phyloP scores from a whole-genome alignment of 2,329 filamentous ascomycete species.

The Monosporascus sp. region DNA sequence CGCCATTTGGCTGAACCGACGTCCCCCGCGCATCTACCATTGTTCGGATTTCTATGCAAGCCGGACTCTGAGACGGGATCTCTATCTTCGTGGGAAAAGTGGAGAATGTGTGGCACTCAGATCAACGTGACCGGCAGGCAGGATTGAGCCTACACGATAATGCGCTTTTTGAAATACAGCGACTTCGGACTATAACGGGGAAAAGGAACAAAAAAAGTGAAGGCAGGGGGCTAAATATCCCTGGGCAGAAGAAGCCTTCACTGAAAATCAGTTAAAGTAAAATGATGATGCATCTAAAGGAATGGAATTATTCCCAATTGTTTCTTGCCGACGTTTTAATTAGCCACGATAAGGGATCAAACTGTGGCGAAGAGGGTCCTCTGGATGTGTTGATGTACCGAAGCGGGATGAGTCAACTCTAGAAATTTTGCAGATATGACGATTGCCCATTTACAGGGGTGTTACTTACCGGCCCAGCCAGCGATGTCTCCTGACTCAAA shows the following conservation, averaged over 20 bases:
- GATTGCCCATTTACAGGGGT: not conserved
- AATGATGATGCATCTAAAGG: no score
- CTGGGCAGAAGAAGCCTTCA: not conserved
- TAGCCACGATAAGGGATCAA: no score
- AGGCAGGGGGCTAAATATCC: not conserved
- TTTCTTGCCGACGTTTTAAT: no score
- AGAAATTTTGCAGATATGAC: not conserved
- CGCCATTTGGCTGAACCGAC: slow-evolving; percentile 2
- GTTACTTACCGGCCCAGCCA: not conserved
- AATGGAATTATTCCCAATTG: no score
- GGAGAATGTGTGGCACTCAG: not conserved
- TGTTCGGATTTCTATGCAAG: not conserved
- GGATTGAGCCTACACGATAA: not conserved
- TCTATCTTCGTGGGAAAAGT: not conserved
- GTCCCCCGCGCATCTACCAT: slow-evolving; percentile 14
- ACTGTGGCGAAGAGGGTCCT: not conserved
- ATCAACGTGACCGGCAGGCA: not conserved
- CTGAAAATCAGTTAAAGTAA: no score
- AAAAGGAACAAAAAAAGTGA: slow-evolving; percentile 11
- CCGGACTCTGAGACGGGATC: not conserved
- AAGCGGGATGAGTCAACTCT: not conserved
- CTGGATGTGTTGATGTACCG: not conserved
- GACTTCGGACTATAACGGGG: slow-evolving; percentile 27
- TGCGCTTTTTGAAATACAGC: slow-evolving; percentile 47
- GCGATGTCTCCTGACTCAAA: not conserved